Percentiles rank a stretch among this genome's conserved stretches.
Evolutionary conservation across 106 monocot genomes (phyloP).

Genomic region (Dendrobium chrysotoxum): DNA sequence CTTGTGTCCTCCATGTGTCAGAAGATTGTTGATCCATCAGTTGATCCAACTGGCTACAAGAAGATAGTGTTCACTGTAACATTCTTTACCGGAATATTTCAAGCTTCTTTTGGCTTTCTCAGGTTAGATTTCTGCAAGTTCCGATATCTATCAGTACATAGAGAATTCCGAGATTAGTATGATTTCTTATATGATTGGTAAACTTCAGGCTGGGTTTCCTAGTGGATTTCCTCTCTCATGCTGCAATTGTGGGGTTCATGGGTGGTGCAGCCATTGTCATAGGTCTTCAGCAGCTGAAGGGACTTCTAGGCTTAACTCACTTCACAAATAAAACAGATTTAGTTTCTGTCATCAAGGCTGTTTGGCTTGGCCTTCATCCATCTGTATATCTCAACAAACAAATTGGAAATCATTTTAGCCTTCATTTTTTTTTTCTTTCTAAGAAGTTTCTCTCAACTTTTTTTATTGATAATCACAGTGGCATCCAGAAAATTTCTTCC

Average conservation of each 20-base stretch:
- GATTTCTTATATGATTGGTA: background rate
- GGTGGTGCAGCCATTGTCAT: slow-evolving; percentile 71
- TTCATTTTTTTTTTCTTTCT: background rate
- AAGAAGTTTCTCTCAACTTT: background rate
- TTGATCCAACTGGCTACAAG: slow-evolving; percentile 34
- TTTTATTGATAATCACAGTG: slow-evolving; percentile 32
- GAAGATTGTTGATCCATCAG: slow-evolving; percentile 34
- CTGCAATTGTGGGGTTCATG: slow-evolving; percentile 72
- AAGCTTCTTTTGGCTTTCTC: slow-evolving; percentile 64
- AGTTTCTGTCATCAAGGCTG: slow-evolving; percentile 54
- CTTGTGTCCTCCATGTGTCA: slow-evolving; percentile 57
- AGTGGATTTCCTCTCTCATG: slow-evolving; percentile 73
- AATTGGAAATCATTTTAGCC: background rate
- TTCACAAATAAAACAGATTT: slow-evolving; percentile 78
- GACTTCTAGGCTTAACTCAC: slow-evolving; percentile 50
- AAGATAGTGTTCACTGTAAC: slow-evolving; percentile 68
- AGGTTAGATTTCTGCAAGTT: slow-evolving; percentile 26
- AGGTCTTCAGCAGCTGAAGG: slow-evolving; percentile 67
- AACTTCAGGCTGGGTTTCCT: slow-evolving; percentile 67
- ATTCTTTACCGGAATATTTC: slow-evolving; percentile 78
- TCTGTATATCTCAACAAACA: background rate
- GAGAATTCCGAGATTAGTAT: background rate
- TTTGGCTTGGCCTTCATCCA: slow-evolving; percentile 34
- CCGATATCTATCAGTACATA: background rate
- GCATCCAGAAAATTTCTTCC: slow-evolving; percentile 65